Evolutionary conservation across 371 early-diverging fungal species (phyloP).

Genomic region (Fennellomyces sp.): DNA sequence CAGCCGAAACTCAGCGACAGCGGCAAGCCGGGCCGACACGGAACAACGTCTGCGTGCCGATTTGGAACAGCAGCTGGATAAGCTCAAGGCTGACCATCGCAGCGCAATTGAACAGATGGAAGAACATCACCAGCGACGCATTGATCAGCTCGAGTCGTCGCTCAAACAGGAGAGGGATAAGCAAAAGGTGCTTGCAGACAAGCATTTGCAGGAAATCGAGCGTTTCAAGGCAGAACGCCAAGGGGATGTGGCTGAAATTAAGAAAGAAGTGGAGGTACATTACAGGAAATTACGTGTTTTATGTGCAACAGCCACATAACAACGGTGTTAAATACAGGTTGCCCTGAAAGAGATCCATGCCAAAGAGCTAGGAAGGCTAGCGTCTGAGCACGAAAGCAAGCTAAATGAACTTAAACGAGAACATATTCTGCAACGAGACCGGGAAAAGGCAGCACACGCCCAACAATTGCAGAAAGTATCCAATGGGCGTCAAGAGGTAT

Average conservation of each 20-base stretch:
- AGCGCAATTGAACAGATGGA: conserved; percentile 36
- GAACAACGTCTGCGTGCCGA: neutral
- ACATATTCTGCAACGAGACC: conserved; percentile 10
- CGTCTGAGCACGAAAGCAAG: conserved; percentile 16
- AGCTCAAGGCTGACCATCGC: conserved; percentile 25
- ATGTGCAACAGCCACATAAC: too few relatives aligned
- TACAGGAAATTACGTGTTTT: too few relatives aligned
- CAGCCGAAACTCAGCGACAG: neutral
- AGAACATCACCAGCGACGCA: conserved; percentile 24
- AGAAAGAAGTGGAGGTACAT: conserved; percentile 36
- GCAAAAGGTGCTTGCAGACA: conserved; percentile 22
- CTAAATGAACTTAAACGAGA: conserved; percentile 23
- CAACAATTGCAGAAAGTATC: neutral
- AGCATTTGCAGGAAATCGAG: conserved; percentile 10
- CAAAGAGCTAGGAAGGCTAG: conserved; percentile 14
- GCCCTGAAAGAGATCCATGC: conserved; percentile 25
- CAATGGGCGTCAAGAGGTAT: neutral
- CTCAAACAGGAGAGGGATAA: conserved; percentile 17
- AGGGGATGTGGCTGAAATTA: conserved; percentile 28
- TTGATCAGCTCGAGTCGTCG: conserved; percentile 28
- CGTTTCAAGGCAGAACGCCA: conserved; percentile 17
- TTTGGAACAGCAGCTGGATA: conserved; percentile 22
- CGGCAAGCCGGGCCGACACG: conserved; percentile 15
- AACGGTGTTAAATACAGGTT: too few relatives aligned
- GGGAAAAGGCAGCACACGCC: neutral